Evolutionary conservation across 2,329 filamentous ascomycete genomes (phyloP), one percentile per base, ranked within the genome.

Genomic region (Trichoderma pleuroti): DNA sequence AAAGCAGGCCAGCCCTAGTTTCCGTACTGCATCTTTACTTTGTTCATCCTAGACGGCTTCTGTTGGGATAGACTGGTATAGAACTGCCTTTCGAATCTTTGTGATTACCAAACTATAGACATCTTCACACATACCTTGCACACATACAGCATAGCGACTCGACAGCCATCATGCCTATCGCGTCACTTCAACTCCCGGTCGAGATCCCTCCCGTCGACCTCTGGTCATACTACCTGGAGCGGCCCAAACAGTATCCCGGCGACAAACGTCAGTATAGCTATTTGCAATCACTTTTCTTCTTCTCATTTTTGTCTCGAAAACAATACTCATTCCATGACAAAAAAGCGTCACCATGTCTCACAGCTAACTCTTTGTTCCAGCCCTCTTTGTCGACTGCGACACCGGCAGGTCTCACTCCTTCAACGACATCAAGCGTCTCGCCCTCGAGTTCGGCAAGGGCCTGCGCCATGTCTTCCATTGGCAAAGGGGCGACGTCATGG

Each of bases 401-500:
- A 92, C 92, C 3, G 84, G 86, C 66, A 83, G 84, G 57, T 83
- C 82, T 24, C 93, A 97, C 81, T 97, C 90, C 59, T 94, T 88
- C 79, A 84, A 85, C 36, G 85, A 93, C 73, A 82, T 93, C 70
- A 90, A 88, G 75, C 84, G 84, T 72, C 84, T 88, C 18, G 91
- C 93, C 1, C 81, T 90, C 49, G 87, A 89, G n/a, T 97, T 98
- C 74, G 94, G 93, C 64, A 89, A 91, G 74, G 94, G 93, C 0
- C 86, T 98, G 24, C 90, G 90, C 76, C 87, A 91, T 30, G 81
- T 85, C 26, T 95, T 91, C 86, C 86, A 90, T 63, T 97, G 94
- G 92, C 86, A 90, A 75, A 94, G 92, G 78, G 92, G 92, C 76
- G 93, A 98, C 78, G 92, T 96, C 1, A 85, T 98, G 26, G 92